Evolutionary conservation across 495 filamentous ascomycete species (phyloP).

Genomic region (Daldinia vernicosa): DNA sequence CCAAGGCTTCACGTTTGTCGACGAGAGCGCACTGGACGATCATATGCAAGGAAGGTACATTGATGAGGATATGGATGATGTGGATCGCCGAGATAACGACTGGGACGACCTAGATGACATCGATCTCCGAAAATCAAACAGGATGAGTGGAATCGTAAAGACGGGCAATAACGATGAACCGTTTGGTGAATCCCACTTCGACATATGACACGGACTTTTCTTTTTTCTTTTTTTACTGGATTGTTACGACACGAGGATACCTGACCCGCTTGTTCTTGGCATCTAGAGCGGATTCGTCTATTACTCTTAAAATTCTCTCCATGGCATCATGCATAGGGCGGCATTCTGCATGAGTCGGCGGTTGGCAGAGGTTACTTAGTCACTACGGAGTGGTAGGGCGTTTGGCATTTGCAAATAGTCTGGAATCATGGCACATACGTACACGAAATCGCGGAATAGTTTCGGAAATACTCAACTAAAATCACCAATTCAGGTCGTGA

Average conservation of each 20-base stretch:
- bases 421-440: slow-evolving; percentile 47
- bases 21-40: slow-evolving; percentile 94
- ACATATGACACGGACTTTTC: slow-evolving; percentile 49
- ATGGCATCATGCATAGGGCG: slow-evolving; percentile 49
- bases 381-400: slow-evolving; percentile 42
- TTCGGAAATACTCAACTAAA: slow-evolving; percentile 31
- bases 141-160: slow-evolving; percentile 79
- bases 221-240: slow-evolving; percentile 13
- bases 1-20: slow-evolving; percentile 97
- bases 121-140: slow-evolving; percentile 59
- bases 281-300: slow-evolving; percentile 32
- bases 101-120: slow-evolving; percentile 57
- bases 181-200: slow-evolving; percentile 79
- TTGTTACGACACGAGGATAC: slow-evolving; percentile 28
- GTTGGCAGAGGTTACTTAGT: slow-evolving; percentile 40
- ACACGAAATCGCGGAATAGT: slow-evolving; percentile 36
- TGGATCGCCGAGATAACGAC: slow-evolving; percentile 58
- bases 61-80: slow-evolving; percentile 74
- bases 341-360: slow-evolving; percentile 48
- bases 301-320: slow-evolving; percentile 38
- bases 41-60: slow-evolving; percentile 73
- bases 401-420: slow-evolving; percentile 49
- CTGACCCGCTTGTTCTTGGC: slow-evolving; percentile 19
- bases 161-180: slow-evolving; percentile 73
- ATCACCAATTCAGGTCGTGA: slow-evolving; percentile 26